phyloP scores from a whole-genome alignment of 2,329 filamentous ascomycete species.

The Talaromyces sp. region DNA sequence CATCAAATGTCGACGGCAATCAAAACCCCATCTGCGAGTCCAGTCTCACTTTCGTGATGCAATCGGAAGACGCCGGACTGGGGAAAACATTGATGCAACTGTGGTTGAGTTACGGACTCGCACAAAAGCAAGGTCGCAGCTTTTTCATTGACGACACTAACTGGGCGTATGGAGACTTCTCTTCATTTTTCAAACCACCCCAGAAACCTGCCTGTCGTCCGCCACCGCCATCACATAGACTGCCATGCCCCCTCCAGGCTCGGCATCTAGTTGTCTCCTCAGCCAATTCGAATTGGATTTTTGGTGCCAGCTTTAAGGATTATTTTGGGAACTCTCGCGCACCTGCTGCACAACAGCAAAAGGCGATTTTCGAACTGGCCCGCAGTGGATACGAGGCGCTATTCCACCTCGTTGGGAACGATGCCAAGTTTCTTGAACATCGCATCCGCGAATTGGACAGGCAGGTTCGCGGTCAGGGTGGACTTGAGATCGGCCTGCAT shows the following conservation, averaged over 20 bases:
- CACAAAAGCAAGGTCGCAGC: slow-evolving; percentile 64
- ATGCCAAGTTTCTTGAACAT: slow-evolving; percentile 58
- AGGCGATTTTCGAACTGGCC: slow-evolving; percentile 63
- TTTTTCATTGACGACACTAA: slow-evolving; percentile 83
- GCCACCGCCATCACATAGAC: slow-evolving; percentile 67
- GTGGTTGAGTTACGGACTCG: slow-evolving; percentile 79
- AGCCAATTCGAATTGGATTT: slow-evolving; percentile 60
- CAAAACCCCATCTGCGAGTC: slow-evolving; percentile 53
- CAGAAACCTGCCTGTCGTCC: slow-evolving; percentile 62
- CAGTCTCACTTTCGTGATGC: slow-evolving; percentile 73
- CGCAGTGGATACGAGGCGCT: slow-evolving; percentile 67
- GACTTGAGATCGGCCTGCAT: slow-evolving; percentile 64
- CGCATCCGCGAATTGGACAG: slow-evolving; percentile 54
- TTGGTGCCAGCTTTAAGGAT: slow-evolving; percentile 56
- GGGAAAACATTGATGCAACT: slow-evolving; percentile 71
- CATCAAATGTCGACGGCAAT: neutral
- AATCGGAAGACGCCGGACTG: slow-evolving; percentile 68
- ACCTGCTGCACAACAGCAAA: slow-evolving; percentile 49
- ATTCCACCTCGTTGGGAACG: slow-evolving; percentile 63
- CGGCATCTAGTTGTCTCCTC: slow-evolving; percentile 69
- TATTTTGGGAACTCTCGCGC: slow-evolving; percentile 48
- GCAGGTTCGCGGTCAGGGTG: slow-evolving; percentile 41
- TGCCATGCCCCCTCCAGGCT: slow-evolving; percentile 73
- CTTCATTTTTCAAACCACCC: slow-evolving; percentile 64
- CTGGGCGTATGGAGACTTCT: slow-evolving; percentile 76